Base-by-base conservation (phyloP, 352 stramenopile species). In the Pilasporangium apinafurcum region DNA sequence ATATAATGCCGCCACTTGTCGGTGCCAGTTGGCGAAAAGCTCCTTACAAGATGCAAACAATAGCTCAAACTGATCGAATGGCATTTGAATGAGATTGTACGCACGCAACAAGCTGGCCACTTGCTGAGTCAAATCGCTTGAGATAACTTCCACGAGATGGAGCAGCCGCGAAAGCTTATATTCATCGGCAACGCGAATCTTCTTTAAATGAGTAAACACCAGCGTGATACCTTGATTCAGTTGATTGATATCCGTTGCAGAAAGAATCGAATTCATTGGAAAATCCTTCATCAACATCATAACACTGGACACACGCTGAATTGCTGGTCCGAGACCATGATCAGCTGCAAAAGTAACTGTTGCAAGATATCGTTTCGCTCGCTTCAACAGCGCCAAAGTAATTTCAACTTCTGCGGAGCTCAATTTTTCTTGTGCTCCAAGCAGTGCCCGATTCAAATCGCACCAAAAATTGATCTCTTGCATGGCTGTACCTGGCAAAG, bases 391-490 rank as follows among this genome's bases (percentile, higher is more conserved):
- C 5, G 83, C 71, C 24, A 97, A 56, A 8, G 92, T 97, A 48
- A 96, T 85, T 48, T 95, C 83, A 20, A 96, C 83, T 47, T 96
- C 87, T 0, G 82, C 79, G 2, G 85, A 97, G 37, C 78, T 75
- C 1, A 95, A 54, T 48, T 92, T 95, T 25, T 83, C 64, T 43
- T 96, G 83, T 3, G 88, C 91, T 13, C 71, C 66, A 42, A 93
- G 53, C 27, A 98, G 55, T 1, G 91, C 86, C 26, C 88, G 76
- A 38, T 95, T 83, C 30, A 98, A 64, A 54, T 95, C 86, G 37
- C 71, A 87, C 93, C 93, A 98, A 56, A 98, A 98, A 56, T 97
- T 95, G 34, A 98, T 93, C 53, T 98, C 93, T 51, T 97, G 89
- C 45, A 94, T 89, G 10, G 85, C 71, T 10, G 79, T 93, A 14